phyloP scores from a whole-genome alignment of 371 early-diverging fungal species.

The Dichotomocladium elegans region DNA sequence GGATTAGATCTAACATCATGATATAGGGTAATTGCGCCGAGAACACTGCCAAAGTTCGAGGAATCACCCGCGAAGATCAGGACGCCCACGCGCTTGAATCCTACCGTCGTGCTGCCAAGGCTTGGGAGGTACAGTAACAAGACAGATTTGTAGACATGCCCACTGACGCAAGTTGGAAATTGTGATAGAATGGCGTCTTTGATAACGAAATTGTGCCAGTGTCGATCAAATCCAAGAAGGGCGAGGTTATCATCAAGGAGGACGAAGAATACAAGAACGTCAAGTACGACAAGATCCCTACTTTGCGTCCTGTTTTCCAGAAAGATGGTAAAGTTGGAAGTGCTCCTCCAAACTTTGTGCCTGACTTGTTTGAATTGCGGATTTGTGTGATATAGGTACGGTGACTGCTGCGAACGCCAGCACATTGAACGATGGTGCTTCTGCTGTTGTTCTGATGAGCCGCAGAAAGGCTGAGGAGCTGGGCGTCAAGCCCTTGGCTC shows the following conservation, averaged over 20 bases:
- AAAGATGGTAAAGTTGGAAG: conserved; percentile 40
- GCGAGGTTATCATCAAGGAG: conserved; percentile 61
- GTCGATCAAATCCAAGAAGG: conserved; percentile 73
- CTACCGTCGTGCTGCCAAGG: conserved; percentile 85
- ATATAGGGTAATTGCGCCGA: conserved; percentile 95
- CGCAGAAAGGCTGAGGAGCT: conserved; percentile 70
- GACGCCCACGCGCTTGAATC: conserved; percentile 87
- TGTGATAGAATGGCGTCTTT: conserved; percentile 57
- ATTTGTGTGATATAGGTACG: conserved; percentile 51
- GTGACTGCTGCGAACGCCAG: conserved; percentile 97
- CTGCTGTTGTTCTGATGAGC: conserved; percentile 88
- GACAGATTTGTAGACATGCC: background rate
- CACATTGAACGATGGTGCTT: conserved; percentile 94
- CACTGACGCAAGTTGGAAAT: background rate
- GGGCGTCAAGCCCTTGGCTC: conserved; percentile 82
- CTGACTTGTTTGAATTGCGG: no score
- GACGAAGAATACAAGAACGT: conserved; percentile 90
- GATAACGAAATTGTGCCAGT: conserved; percentile 86
- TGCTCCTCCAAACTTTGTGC: background rate
- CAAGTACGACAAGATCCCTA: conserved; percentile 59
- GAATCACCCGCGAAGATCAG: conserved; percentile 80
- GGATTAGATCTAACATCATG: no score
- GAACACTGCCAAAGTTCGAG: conserved; percentile 80
- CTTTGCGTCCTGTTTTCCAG: conserved; percentile 58
- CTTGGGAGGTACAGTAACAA: conserved; percentile 52